These are phyloP conservation scores for Wallacemonas collosoma DNA, from an alignment of 208 protist species.

Conservation along the genomic window DNA sequence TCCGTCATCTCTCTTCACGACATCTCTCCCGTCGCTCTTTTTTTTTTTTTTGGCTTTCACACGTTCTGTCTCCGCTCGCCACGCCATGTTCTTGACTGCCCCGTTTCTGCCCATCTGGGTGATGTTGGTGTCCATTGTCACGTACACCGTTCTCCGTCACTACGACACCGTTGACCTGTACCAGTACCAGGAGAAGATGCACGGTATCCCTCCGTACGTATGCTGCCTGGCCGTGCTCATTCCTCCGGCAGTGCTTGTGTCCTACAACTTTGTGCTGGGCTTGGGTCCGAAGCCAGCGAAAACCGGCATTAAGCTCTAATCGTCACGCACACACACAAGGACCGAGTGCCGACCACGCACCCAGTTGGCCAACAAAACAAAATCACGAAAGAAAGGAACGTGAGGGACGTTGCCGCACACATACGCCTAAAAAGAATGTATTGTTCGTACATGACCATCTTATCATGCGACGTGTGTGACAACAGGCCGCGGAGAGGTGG, in stretches of 20 bases:
- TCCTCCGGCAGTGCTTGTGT: slow-evolving; percentile 52
- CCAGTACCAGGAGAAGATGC: slow-evolving; percentile 58
- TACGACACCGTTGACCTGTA: slow-evolving; percentile 64
- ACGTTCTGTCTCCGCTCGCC: background rate
- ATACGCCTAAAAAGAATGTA: no score
- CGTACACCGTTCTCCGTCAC: slow-evolving; percentile 56
- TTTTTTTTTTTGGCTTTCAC: background rate
- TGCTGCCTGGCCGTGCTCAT: slow-evolving; percentile 52
- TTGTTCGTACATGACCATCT: no score
- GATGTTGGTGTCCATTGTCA: slow-evolving; percentile 49
- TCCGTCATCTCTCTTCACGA: slow-evolving; percentile 7
- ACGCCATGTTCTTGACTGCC: slow-evolving; percentile 76
- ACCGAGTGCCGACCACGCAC: background rate
- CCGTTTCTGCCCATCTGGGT: slow-evolving; percentile 55
- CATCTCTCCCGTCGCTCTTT: background rate
- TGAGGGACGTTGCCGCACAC: no score
- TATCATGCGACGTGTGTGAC: no score
- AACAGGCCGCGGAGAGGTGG: no score
- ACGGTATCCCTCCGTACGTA: slow-evolving; percentile 49
- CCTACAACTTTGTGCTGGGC: slow-evolving; percentile 53
- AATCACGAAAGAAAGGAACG: no score
- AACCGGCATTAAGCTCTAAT: slow-evolving; percentile 52
- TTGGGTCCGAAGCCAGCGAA: slow-evolving; percentile 66
- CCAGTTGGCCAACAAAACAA: no score
- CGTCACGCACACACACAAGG: background rate